Percentiles rank a stretch among this genome's conserved stretches.
Conservation (phyloP, 306 rosid genomes). For the Potentilla sterilis region DNA sequence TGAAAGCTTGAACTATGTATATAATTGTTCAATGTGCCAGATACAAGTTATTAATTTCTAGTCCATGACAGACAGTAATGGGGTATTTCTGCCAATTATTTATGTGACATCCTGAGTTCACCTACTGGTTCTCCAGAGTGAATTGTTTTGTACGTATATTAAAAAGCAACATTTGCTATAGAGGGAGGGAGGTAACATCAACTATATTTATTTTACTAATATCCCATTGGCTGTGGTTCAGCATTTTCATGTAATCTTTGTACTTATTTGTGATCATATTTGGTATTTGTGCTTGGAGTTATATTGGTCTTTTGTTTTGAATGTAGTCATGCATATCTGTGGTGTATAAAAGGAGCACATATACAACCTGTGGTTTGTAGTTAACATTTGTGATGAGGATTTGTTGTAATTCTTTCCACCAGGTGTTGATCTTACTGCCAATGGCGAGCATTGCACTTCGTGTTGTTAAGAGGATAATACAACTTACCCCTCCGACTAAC, state of each 20-base stretch:
- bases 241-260: background rate
- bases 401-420: constrained; percentile 25
- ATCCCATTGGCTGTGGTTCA: background rate
- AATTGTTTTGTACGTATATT: background rate
- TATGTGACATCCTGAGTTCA: background rate
- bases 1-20: background rate
- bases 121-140: background rate
- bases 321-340: background rate
- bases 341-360: background rate
- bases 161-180: background rate
- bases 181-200: background rate
- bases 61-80: background rate
- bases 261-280: background rate
- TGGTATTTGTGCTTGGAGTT: background rate
- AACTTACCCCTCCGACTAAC: constrained; percentile 69
- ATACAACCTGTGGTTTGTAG: background rate
- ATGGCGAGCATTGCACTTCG: constrained; percentile 60
- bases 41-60: background rate
- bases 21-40: background rate
- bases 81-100: background rate
- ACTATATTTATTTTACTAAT: background rate
- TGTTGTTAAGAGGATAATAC: constrained; percentile 81
- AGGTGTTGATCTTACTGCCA: constrained; percentile 87
- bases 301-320: background rate
- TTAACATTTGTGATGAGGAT: constrained; percentile 2